A percentile compares a stretch with the other conserved stretches of the same genome.
These are phyloP conservation scores for Yamadazyma spencermartinsiae DNA, from an alignment of 1,139 yeast species.

Conservation along the genomic window DNA sequence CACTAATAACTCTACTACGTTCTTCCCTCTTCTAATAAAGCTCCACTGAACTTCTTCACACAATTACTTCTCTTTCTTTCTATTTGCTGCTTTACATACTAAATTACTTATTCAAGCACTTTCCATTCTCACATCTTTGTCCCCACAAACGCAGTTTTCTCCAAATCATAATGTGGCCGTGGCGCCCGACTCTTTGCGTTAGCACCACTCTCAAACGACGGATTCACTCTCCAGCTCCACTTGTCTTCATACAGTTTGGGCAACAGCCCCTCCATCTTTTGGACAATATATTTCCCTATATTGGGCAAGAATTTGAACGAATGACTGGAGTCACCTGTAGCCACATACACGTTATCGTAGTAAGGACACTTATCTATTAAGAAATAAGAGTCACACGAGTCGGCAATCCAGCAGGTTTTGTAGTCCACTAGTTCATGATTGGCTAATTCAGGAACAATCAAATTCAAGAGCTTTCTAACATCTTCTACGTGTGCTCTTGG, in stretches of 20 bases:
- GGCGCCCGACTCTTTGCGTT: constrained; percentile 17
- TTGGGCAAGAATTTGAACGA: constrained; percentile 37
- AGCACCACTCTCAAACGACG: constrained; percentile 16
- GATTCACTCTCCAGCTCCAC: constrained; percentile 35
- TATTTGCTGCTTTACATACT: no score
- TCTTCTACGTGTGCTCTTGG: constrained; percentile 23
- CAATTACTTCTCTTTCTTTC: no score
- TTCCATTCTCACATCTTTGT: constrained; percentile 6
- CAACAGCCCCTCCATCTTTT: constrained; percentile 23
- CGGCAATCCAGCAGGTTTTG: constrained; percentile 42
- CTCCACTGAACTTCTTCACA: no score
- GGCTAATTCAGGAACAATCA: constrained; percentile 16
- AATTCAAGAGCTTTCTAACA: constrained; percentile 11
- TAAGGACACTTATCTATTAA: constrained; percentile 41
- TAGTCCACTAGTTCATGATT: constrained; percentile 14
- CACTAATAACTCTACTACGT: no score
- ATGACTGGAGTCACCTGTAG: constrained; percentile 50
- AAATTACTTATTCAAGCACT: no score
- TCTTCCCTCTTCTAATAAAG: no score
- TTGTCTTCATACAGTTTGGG: constrained; percentile 21
- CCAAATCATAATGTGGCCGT: constrained; percentile 17
- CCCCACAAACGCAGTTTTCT: constrained; percentile 6
- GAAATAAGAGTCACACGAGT: constrained; percentile 42
- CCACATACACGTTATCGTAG: constrained; percentile 34
- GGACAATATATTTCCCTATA: constrained; percentile 31